phyloP scores from a whole-genome alignment of 1,284 basidiomycete genomes.

The Agroathelia rolfsii region DNA sequence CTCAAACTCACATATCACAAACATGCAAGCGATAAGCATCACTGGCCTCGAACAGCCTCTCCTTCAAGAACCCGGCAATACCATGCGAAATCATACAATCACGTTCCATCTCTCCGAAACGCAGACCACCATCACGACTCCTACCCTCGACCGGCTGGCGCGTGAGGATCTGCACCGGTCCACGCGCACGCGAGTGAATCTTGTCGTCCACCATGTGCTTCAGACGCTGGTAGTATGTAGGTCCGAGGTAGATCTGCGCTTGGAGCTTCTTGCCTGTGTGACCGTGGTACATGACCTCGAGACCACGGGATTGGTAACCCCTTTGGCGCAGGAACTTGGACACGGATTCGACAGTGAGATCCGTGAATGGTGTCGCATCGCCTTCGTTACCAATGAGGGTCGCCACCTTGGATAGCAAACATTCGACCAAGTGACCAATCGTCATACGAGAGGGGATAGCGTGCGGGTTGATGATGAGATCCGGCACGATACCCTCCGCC shows the following conservation, averaged over 20 bases:
- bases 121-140: slow-evolving; percentile 95
- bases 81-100: slow-evolving; percentile 99
- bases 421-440: slow-evolving; percentile 98
- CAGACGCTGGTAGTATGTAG: slow-evolving; percentile 97
- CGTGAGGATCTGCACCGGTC: slow-evolving; percentile 96
- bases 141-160: slow-evolving; percentile 99
- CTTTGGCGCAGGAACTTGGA: slow-evolving; percentile 74
- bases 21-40: slow-evolving; percentile 95
- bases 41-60: slow-evolving; percentile 87
- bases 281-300: slow-evolving; percentile 98
- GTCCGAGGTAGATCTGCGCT: slow-evolving; percentile 96
- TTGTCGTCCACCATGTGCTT: slow-evolving; percentile 99
- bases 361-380: slow-evolving; percentile 97
- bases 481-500: slow-evolving; percentile 90
- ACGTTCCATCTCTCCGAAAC: slow-evolving; percentile 99
- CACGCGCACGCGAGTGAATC: slow-evolving; percentile 95
- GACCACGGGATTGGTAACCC: slow-evolving; percentile 91
- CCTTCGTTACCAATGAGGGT: slow-evolving; percentile 95
- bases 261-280: slow-evolving; percentile 96
- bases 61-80: slow-evolving; percentile 95
- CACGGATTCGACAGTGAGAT: slow-evolving; percentile 93
- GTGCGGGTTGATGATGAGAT: slow-evolving; percentile 98
- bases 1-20: slow-evolving; percentile 79
- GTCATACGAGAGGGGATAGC: slow-evolving; percentile 99
- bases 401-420: slow-evolving; percentile 92